Evolutionary conservation across 148 eudicot species (phyloP), one percentile per base, ranked within the genome.

Genomic region (Limonium bicolor): DNA sequence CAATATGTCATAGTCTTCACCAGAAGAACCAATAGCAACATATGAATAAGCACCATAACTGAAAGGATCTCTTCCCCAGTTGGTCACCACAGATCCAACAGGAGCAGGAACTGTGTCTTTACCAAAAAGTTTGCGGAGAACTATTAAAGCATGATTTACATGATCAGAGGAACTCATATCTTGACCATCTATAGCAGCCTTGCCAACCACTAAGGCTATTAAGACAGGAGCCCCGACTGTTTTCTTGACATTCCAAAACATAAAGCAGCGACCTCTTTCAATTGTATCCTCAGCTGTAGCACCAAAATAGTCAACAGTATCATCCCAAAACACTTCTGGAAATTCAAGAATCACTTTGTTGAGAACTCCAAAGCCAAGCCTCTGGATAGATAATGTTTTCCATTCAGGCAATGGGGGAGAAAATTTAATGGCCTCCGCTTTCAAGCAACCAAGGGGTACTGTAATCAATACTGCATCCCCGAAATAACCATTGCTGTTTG

Each of bases 11-110:
- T 92, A 92, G 62, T 92, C 99, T 48, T 92, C 90, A 41, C 99
- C 99, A 53, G 99, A 85, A 48, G 99, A 69, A 47, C 99, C 99
- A 39, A 81, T 66, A 10, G 99, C 94, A 47, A 92, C 94, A 67
- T 92, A 92, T 17, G 99, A 85, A 63, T 92, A 92, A 41, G 99
- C 94, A 50, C 99, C 99, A 64, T 76, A 74, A 63, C 99, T 85
- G 27, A 71, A 92, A 31, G 99, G 99, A 53, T 92, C 99, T 48
- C 71, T 71, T 53, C 99, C 99, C 99, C 99, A 92, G 62, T 92
- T 77, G 20, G 99, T 92, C 50, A 92, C 95, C 38, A 82, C 94
- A 23, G 95, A 81, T 5, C 74, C 95, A 53, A 92, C 73, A 11
- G 94, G 99, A 68, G 76, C 71, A 27, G 81, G 81, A 22, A 92